Evolutionary conservation across 2,329 filamentous ascomycete genomes (phyloP), one percentile per base, ranked within the genome.

Genomic region (Thelonectria discophora): DNA sequence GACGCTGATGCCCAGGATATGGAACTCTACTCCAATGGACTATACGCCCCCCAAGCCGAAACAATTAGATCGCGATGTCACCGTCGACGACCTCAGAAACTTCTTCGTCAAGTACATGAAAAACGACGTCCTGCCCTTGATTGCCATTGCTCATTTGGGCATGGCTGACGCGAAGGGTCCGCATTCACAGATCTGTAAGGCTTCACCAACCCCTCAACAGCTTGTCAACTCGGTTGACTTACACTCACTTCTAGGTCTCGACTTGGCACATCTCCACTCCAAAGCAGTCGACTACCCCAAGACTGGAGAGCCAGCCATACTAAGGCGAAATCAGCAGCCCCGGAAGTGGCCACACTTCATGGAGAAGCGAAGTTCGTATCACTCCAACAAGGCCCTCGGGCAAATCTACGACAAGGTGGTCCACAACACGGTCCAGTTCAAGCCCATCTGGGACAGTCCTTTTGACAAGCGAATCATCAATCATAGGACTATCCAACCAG

Each of bases 21-120:
- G 91, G 86, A 92, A 95, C 67, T 81, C 86, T 34, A 79, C 84
- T 0, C 89, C 95, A 0, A 97, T 98, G 92, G 84, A 90, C 65
- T 95, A 93, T 71, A 81, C 82, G 0, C 80, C 87, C 0, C 81
- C 86, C 0, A 80, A 82, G 45, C 86, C 90, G 0, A 73, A 80
- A 12, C 79, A 83, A 18, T 80, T 90, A 7, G 76, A 85, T 6
- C 80, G 85, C 1, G 83, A 88, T 4, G 91, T 97, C 12, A 86
- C 85, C 0, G 85, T 91, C 1, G 80, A 87, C 5, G 90, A 97
- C 62, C 86, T 98, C 47, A 89, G 87, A 27, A 84, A 88, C 0
- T 98, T 98, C 77, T 98, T 97, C 70, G 91, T 97, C 30, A 86
- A 86, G 3, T 97, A 97, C 70, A 94, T 98, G 86, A 95, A 96